Base-by-base conservation (phyloP, 78 protist species). In the Tieghemostelium lacteum region DNA sequence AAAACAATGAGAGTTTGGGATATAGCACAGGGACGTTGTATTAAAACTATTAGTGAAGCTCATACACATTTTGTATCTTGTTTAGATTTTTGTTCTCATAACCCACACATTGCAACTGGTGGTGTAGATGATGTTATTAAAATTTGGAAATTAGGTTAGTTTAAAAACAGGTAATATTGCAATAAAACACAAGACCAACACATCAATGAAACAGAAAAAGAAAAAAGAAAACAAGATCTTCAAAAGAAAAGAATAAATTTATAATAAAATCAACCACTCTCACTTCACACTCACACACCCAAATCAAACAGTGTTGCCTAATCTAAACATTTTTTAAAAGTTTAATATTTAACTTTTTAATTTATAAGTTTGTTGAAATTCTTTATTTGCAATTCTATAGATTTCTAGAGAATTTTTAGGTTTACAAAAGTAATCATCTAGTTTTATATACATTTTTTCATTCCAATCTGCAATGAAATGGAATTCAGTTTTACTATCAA, bases 1-100 rank as follows among this genome's bases (percentile, higher is more conserved):
- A 92, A 96, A 88, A 71, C 93, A 45, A 85, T 92, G 6, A 75
- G 91, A 37, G 93, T 96, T 55, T 96, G 98, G 98, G 77, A 66
- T 65, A 64, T 86, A 20, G 71, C 88, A 22, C 93, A 69, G 5
- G 96, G 95, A 1, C 77, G 95, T 50, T 73, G 94, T 73, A 73
- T 69, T 61, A 91, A 91, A 75, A 91, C 94, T 36, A 91, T 91
- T 12, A 80, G 78, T 40, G 94, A 91, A 63, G 94, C 94, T 37
- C 94, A 91, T 52, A 28, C 74, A 49, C 94, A 91, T 73, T 91
- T 91, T 73, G 52, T 91, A 12, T 77, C 87, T 14, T 91, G 94
- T 74, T 75, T 91, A 69, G 94, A 91, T 65, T 77, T 77, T 62
- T 75, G 86, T 54, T 31, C 29, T 19, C 87, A 74, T 22, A 91